Conservation (phyloP, 768 basidiomycete species). For the Xerocomellus chrysenteron region DNA sequence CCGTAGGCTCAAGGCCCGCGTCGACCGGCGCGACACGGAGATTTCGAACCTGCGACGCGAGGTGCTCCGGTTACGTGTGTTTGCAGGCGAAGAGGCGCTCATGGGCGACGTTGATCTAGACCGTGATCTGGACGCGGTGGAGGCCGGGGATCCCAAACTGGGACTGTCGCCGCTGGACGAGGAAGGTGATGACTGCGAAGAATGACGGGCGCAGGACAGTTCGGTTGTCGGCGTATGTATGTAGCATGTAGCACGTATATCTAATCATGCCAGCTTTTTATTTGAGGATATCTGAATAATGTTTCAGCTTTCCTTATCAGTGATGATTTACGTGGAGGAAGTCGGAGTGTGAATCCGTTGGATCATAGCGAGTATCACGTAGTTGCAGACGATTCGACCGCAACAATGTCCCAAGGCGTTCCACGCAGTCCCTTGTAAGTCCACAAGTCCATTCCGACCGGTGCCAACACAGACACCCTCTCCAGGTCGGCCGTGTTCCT, state of each 20-base stretch:
- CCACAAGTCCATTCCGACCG: neutral
- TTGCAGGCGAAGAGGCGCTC: conserved; percentile 24
- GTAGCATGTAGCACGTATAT: conserved; percentile 10
- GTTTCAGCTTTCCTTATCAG: conserved; percentile 5
- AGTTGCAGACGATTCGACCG: neutral
- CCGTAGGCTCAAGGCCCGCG: conserved; percentile 67
- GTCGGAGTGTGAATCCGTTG: conserved; percentile 22
- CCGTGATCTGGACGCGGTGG: conserved; percentile 32
- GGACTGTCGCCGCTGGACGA: conserved; percentile 29
- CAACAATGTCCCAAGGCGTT: conserved; percentile 15
- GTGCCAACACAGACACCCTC: neutral
- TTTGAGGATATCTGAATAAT: neutral
- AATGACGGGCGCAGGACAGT: conserved; percentile 5
- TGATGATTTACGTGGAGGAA: conserved; percentile 26
- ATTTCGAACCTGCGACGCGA: conserved; percentile 67
- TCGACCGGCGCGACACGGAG: conserved; percentile 80
- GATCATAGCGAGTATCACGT: no score
- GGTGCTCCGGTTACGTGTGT: conserved; percentile 54
- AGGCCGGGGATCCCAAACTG: conserved; percentile 19
- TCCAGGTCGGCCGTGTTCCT: conserved; percentile 67
- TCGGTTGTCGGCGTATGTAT: conserved; percentile 4
- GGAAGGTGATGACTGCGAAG: conserved; percentile 34
- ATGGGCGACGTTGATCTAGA: conserved; percentile 27
- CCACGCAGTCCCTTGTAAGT: conserved; percentile 45
- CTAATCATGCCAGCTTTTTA: conserved; percentile 2